phyloP scores from a whole-genome alignment of 192 early-diverging fungal species.

The Jimgerdemannia flammicorona region DNA sequence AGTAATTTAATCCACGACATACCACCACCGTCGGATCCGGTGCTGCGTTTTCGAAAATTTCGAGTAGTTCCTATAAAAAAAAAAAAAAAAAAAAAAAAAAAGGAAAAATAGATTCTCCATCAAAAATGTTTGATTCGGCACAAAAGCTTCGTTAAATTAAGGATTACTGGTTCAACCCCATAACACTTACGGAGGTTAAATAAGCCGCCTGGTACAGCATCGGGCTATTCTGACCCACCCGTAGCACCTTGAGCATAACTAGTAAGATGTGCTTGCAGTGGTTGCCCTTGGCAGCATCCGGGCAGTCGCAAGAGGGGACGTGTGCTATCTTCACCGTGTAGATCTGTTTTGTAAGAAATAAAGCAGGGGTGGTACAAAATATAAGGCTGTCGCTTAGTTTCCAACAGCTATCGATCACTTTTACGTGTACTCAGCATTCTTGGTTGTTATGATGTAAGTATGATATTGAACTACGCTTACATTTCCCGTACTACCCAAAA shows the following conservation, averaged over 20 bases:
- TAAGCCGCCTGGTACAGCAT: not conserved
- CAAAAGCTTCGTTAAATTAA: not conserved
- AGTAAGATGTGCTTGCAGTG: constrained; percentile 23
- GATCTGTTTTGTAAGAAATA: not conserved
- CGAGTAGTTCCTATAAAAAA: not conserved
- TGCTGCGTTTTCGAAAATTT: not conserved
- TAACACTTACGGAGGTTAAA: not conserved
- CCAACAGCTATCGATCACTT: not conserved
- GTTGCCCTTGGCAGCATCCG: constrained; percentile 2
- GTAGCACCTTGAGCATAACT: constrained; percentile 16
- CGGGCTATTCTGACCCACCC: not conserved
- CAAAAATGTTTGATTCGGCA: too few relatives aligned
- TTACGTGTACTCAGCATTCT: not conserved
- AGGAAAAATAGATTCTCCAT: not conserved
- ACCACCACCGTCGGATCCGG: not conserved
- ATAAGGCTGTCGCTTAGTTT: not conserved
- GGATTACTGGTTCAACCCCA: not conserved
- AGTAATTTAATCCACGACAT: not conserved
- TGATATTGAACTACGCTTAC: constrained; percentile 1
- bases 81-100: not conserved
- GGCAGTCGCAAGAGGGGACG: constrained; percentile 5
- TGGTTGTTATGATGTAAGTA: too few relatives aligned
- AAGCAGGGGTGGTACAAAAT: too few relatives aligned
- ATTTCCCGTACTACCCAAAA: constrained; percentile 18
- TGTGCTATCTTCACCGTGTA: constrained; percentile 12